These are phyloP conservation scores for Rhizopus sp. DNA, from an alignment of 371 early-diverging fungal genomes.

Conservation along the genomic window DNA sequence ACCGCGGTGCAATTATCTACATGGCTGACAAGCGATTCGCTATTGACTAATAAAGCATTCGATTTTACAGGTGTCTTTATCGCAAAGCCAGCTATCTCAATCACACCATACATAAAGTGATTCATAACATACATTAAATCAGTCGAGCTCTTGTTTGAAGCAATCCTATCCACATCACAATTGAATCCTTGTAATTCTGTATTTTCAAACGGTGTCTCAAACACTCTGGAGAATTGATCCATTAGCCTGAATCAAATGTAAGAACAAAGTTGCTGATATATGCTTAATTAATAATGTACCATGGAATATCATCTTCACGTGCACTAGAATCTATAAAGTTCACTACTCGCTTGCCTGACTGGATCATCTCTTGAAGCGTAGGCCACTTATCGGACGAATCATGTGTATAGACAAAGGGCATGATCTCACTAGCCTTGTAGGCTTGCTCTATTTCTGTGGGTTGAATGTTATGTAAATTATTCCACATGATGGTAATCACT, in stretches of 20 bases:
- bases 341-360: conserved; percentile 60
- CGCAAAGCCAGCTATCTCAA: conserved; percentile 29
- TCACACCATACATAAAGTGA: conserved; percentile 51
- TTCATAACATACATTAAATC: conserved; percentile 58
- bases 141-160: conserved; percentile 12
- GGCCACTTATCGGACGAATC: conserved; percentile 56
- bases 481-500: conserved; percentile 73
- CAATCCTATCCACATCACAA: conserved; percentile 58
- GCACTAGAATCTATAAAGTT: conserved; percentile 62
- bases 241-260: conserved; percentile 41
- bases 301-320: conserved; percentile 53
- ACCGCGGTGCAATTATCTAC: conserved; percentile 34
- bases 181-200: conserved; percentile 28
- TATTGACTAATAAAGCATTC: conserved; percentile 41
- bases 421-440: conserved; percentile 55
- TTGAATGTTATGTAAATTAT: conserved; percentile 60
- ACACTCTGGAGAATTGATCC: conserved; percentile 49
- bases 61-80: conserved; percentile 39
- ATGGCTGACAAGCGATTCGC: conserved; percentile 31
- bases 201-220: conserved; percentile 60
- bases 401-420: conserved; percentile 50
- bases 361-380: conserved; percentile 66
- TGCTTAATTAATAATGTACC: conserved; percentile 34
- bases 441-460: conserved; percentile 39
- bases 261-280: neutral